Base-by-base conservation (phyloP, 1,284 basidiomycete genomes). In the Flammula alnicola region DNA sequence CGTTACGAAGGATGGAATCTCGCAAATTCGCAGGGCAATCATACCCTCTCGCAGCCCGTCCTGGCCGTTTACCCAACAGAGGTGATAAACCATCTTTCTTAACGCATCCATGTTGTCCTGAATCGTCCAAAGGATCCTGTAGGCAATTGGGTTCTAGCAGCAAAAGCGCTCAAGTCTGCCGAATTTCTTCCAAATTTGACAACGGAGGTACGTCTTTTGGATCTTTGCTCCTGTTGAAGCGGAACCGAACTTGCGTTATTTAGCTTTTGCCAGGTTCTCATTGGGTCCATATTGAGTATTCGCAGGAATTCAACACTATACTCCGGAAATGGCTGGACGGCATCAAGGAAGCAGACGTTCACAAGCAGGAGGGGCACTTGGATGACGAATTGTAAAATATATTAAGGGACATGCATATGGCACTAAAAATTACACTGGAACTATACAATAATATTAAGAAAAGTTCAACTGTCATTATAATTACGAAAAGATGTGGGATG, bases 101-200 rank as follows among this genome's bases (percentile, higher is more conserved):
- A 3, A 12, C 5, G 2, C 9, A 14, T 31, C n/a, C 17, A 11
- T 32, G 20, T 14, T 39, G 7, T 16, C n/a, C n/a, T n/a, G n/a
- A n/a, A n/a, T n/a, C n/a, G n/a, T n/a, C n/a, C n/a, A 16, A 31
- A 49, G 80, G 86, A 88, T 58, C 79, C 82, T 11, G 86, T 88
- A 3, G 84, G 80, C 0, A 72, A 87, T 63, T 88, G 86, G 84
- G 60, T 57, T 1, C 31, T 62, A 5, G 71, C 73, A 2, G 65
- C 76, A 6, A 62, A 70, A 32, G 44, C 77, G 22, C 62, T 82
- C 3, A 68, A 73, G 4, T 78, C 78, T 14, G 67, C 61, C 0
- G 58, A 68, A 2, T 81, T 76, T 58, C 49, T 86, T 23, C 78
- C 83, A 1, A 68, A 76, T 22, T 56, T 82, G n/a, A 79, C 74